Percentiles rank a stretch among this genome's conserved stretches.
phyloP scores from a whole-genome alignment of 805 yeast species.

The Kluyveromyces nonfermentans region DNA sequence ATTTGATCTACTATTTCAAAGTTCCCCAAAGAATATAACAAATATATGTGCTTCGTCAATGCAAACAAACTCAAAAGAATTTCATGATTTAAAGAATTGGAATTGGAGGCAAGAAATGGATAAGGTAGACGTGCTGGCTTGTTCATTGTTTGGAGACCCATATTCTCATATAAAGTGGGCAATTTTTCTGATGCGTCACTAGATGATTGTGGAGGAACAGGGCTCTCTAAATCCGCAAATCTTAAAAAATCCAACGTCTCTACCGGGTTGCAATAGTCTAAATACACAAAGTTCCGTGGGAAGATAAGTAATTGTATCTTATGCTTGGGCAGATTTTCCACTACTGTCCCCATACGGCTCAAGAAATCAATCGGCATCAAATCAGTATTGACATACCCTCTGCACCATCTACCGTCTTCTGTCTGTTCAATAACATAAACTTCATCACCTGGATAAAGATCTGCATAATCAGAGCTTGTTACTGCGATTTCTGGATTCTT shows the following conservation, averaged over 20 bases:
- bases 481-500: slow-evolving; percentile 28
- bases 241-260: slow-evolving; percentile 25
- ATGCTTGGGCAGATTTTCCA: slow-evolving; percentile 54
- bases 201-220: slow-evolving; percentile 18
- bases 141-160: slow-evolving; percentile 14
- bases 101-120: slow-evolving; percentile 40
- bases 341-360: slow-evolving; percentile 41
- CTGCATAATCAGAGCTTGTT: slow-evolving; percentile 33
- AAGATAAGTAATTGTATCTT: slow-evolving; percentile 46
- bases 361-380: slow-evolving; percentile 67
- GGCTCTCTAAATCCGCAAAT: slow-evolving; percentile 16
- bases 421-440: slow-evolving; percentile 62
- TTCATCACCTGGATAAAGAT: slow-evolving; percentile 69
- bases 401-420: slow-evolving; percentile 53
- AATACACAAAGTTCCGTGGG: slow-evolving; percentile 47
- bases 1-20: slow-evolving; percentile 52
- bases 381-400: slow-evolving; percentile 62
- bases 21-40: slow-evolving; percentile 64
- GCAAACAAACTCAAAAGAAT: slow-evolving; percentile 47
- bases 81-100: slow-evolving; percentile 44
- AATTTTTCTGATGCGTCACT: slow-evolving; percentile 15
- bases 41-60: slow-evolving; percentile 54
- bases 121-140: slow-evolving; percentile 41
- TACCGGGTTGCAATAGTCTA: slow-evolving; percentile 36
- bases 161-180: slow-evolving; percentile 30